Conservation (phyloP, 345 rosid genomes). For the Camelina sativa region DNA sequence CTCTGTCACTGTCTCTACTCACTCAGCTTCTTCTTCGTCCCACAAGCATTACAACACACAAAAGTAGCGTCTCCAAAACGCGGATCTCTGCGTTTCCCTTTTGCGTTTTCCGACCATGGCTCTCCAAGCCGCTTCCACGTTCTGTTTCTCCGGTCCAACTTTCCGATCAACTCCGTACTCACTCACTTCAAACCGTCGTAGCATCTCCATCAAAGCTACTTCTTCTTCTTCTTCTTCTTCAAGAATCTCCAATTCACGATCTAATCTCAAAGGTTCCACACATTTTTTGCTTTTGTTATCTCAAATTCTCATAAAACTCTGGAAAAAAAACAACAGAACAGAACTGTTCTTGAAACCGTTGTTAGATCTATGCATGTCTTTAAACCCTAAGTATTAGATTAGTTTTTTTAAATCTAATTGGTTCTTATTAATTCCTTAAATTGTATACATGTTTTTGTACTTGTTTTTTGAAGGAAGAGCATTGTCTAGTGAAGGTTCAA, state of each 20-base stretch:
- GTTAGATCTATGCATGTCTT: neutral
- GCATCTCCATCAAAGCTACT: constrained; percentile 19
- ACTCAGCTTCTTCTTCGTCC: neutral
- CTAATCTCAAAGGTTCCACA: constrained; percentile 40
- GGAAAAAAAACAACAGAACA: neutral
- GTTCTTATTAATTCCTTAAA: too few species aligned
- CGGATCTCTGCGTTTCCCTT: constrained; percentile 17
- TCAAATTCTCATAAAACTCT: neutral
- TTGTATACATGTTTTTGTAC: neutral
- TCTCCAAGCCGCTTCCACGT: constrained; percentile 39
- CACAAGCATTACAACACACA: neutral
- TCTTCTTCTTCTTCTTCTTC: constrained; percentile 17
- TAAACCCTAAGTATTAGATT: too few species aligned
- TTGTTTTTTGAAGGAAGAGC: constrained; percentile 56
- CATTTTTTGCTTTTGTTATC: neutral
- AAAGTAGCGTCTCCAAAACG: constrained; percentile 27
- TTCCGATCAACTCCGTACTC: constrained; percentile 30
- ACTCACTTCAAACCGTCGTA: constrained; percentile 25
- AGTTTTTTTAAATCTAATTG: neutral
- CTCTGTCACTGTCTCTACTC: neutral
- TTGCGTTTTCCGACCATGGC: constrained; percentile 37
- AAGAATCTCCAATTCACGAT: constrained; percentile 20
- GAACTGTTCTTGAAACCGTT: neutral
- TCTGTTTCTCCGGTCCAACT: constrained; percentile 35
- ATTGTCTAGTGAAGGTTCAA: constrained; percentile 49